Evolutionary conservation across 1,284 basidiomycete genomes (phyloP), one percentile per base, ranked within the genome.

Genomic region (Papiliotrema fonsecae): DNA sequence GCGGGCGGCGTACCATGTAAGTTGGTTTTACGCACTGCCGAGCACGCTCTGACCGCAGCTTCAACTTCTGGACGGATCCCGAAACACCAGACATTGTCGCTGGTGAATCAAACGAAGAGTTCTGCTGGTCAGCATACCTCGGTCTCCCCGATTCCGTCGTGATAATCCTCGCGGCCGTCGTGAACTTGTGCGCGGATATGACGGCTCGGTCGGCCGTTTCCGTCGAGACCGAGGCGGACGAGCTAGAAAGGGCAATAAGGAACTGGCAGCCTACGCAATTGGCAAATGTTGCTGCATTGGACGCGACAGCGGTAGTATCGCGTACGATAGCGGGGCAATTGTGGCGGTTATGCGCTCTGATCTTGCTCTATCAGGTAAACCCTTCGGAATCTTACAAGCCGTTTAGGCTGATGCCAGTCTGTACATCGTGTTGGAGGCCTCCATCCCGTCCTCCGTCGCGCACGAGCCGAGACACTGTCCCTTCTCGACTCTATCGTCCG

Each of bases 101-200:
- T 10, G n/a, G 21, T n/a, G 26, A 21, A 10, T 27, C 41, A 4
- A 53, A 57, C 27, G 62, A 60, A 16, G 60, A 58, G 35, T 45
- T 56, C 6, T 28, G 25, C 25, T 63, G 61, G 59, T 56, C 59
- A 11, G 50, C 60, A 3, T 64, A 66, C 34, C 62, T 66, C 9
- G 62, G 64, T 19, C 45, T 66, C 2, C 62, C 62, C 4, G 60
- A 64, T 35, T 39, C 53, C 10, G 61, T 66, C 28, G 52, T 61
- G 36, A 54, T 62, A 18, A 51, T 66, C 21, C 55, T 66, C 9
- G 58, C 60, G 0, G 55, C 57, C 22, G 49, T 66, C 22, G 55
- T 58, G 50, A 65, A 65, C 44, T 52, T 64, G 6, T 57, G 56
- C 43, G 56, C 63, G 13, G 59, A 58, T 6, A 32, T 56, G 14